Base-by-base conservation (phyloP, 768 basidiomycete genomes). In the Gloeopeniophorella convolvens region DNA sequence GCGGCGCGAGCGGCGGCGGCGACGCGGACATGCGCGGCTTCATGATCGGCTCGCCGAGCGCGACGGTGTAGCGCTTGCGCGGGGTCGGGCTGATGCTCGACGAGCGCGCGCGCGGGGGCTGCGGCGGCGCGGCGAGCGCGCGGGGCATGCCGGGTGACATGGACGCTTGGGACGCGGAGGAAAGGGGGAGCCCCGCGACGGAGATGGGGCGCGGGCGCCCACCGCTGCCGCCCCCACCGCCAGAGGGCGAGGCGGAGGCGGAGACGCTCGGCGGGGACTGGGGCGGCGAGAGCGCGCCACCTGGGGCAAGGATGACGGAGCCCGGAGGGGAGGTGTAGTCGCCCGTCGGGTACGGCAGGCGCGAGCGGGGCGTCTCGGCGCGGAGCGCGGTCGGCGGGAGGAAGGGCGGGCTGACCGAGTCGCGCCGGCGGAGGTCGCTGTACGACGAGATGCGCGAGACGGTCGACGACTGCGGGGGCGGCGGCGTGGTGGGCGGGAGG, bases 31-130 rank as follows among this genome's bases (percentile, higher is more conserved):
- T 34, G 30, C 55, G 39, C 2, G 62, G 48, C 31, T 56, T 54
- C 55, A 79, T 74, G 51, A 88, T 80, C 0, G 86, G 83, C 2
- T 78, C 83, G 9, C 87, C 88, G 0, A 92, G 74, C 0, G 89
- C 89, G 27, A 91, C 89, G 0, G 89, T 91, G 62, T 92, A 91
- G 32, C 89, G 75, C 60, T 92, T 92, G 52, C 89, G 70, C 1
- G 72, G 66, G 0, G 77, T 68, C 2, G 89, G 87, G 3, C 85
- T 88, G 1, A 82, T 74, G 59, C 80, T 84, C 4, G 72, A 68
- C 13, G 73, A 75, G 16, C 80, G 70, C 36, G 70, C 74, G 1
- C 75, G 78, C 1, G 73, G 62, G 0, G 78, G 77, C 3, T 78
- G 69, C 9, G 59, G 46, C 2, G 56, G 49, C 0, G 58, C 49